Conservation (phyloP, 2,329 filamentous ascomycete genomes). For the Epichloe gansuensis region DNA sequence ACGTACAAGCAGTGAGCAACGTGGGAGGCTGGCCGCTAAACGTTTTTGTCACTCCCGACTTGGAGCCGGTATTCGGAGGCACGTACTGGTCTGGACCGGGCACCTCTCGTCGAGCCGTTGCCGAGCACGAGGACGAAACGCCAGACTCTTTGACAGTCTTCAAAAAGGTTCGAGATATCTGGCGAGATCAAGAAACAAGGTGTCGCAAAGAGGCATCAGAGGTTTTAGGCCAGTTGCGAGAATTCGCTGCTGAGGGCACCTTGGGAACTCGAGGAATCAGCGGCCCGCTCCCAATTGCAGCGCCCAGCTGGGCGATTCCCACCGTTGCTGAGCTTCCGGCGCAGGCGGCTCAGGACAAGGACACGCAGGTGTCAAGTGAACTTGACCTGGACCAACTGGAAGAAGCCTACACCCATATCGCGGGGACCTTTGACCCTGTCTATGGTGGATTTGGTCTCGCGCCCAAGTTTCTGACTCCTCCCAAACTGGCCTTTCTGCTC, state of each 20-base stretch:
- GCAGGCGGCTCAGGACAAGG: slow-evolving; percentile 11
- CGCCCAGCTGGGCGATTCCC: slow-evolving; percentile 19
- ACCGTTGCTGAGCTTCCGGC: slow-evolving; percentile 15
- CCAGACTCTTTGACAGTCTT: slow-evolving; percentile 77
- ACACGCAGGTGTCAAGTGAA: slow-evolving; percentile 43
- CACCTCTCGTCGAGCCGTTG: slow-evolving; percentile 27
- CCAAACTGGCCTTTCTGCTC: slow-evolving; percentile 73
- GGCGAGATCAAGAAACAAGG: slow-evolving; percentile 72
- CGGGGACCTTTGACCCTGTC: slow-evolving; percentile 63
- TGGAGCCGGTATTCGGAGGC: slow-evolving; percentile 89
- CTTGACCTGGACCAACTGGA: slow-evolving; percentile 85
- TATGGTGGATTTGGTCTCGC: slow-evolving; percentile 71
- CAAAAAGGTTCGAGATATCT: slow-evolving; percentile 61
- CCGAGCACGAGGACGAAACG: slow-evolving; percentile 40
- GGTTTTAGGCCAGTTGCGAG: slow-evolving; percentile 66
- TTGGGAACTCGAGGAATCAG: slow-evolving; percentile 34
- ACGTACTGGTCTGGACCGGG: slow-evolving; percentile 89
- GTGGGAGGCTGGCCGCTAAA: slow-evolving; percentile 91
- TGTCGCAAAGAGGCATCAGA: slow-evolving; percentile 76
- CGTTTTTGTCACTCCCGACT: slow-evolving; percentile 86
- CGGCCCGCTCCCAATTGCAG: slow-evolving; percentile 16
- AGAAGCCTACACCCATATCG: slow-evolving; percentile 74
- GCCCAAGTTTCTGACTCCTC: slow-evolving; percentile 83
- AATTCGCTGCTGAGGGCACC: slow-evolving; percentile 83
- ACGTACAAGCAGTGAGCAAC: slow-evolving; percentile 84